Evolutionary conservation across 2,329 filamentous ascomycete genomes (phyloP).

Genomic region (Alternaria triticimaculans): DNA sequence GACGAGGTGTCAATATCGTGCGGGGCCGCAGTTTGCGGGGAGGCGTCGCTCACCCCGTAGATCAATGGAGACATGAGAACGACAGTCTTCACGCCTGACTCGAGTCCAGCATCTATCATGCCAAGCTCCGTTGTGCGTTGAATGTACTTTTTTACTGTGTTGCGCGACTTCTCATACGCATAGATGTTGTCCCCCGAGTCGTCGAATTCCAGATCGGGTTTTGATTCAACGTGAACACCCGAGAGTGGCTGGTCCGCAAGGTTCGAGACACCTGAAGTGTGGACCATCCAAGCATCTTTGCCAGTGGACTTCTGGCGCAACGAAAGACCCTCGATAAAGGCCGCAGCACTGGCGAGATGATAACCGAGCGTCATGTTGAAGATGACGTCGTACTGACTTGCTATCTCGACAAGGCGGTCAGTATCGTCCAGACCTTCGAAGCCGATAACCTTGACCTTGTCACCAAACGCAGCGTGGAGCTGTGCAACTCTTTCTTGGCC

Average conservation of each 20-base stretch:
- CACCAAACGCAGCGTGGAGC: background rate
- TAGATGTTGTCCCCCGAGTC: background rate
- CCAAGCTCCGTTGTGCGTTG: constrained; percentile 1
- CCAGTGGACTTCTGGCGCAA: background rate
- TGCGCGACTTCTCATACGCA: background rate
- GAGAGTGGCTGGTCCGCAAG: background rate
- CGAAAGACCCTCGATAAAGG: background rate
- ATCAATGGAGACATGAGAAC: constrained; percentile 2
- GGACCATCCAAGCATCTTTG: constrained; percentile 1
- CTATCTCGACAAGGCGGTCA: constrained; percentile 1
- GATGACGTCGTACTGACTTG: constrained; percentile 2
- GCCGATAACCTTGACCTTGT: background rate
- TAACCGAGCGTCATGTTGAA: constrained; percentile 2
- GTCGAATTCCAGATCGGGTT: background rate
- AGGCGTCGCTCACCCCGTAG: background rate
- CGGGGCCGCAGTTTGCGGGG: background rate
- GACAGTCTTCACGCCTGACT: background rate
- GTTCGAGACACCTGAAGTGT: constrained; percentile 2
- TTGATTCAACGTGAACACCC: background rate
- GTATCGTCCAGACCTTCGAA: background rate
- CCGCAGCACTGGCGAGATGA: background rate
- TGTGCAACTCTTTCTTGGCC: background rate
- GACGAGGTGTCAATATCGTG: background rate
- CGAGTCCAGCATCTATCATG: constrained; percentile 1
- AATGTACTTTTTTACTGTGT: background rate